Evolutionary conservation across 345 rosid species (phyloP), one percentile per base, ranked within the genome.

Genomic region (Melaleuca quinquenervia): DNA sequence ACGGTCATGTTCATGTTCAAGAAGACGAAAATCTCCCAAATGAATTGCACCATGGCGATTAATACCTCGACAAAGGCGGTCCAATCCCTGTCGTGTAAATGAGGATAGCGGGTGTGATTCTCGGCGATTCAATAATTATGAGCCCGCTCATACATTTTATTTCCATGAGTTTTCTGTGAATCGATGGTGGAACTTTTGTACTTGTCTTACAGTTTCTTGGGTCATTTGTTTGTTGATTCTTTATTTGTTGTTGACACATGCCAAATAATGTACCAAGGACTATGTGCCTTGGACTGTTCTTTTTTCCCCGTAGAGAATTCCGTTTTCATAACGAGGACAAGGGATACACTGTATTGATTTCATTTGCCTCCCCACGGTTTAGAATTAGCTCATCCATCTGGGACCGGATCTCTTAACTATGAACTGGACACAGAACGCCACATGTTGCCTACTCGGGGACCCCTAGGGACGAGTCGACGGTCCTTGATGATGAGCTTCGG

Each of bases 1-100:
- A 56, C 53, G 21, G 36, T 87, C 54, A 26, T 75, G 83, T 52
- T 62, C 18, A 36, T 87, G 44, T 82, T 87, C 83, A 84, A 84
- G 76, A 83, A 64, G 76, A 54, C 45, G 78, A 87, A 84, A 45
- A 50, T 83, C 50, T 16, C 84, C 5, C 44, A 26, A 21, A 52
- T 87, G 86, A 83, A 87, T 76, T 87, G 88, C 88, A 87, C 88
- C 52, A 52, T 87, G 86, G 32, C 51, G 7, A 29, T 86, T 6
- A 26, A 36, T 49, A 53, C 70, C 27, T 49, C 52, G 15, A 32
- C 51, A 22, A 41, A 86, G 60, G 32, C 8, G 10, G 26, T 86
- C 32, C 76, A 83, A 70, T 58, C 84, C n/a, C 6, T 86, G 58
- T 18, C 18, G 1, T 84, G 86, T 82, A 86, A 82, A 55, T 86